These are phyloP conservation scores for Xylaria sp. DNA, from an alignment of 2,329 filamentous ascomycete species.

Conservation along the genomic window DNA sequence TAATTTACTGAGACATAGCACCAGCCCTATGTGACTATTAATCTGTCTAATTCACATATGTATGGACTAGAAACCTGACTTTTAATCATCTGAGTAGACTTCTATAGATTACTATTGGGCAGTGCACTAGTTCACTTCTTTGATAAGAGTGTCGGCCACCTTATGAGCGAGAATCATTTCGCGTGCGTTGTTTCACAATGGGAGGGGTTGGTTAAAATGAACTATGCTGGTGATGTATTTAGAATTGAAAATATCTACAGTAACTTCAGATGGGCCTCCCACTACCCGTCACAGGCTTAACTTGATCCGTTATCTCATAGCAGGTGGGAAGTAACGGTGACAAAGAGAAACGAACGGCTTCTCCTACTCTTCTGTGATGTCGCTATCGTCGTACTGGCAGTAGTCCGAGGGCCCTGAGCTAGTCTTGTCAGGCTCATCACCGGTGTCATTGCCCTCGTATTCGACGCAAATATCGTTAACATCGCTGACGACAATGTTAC, in stretches of 20 bases:
- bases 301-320: not conserved
- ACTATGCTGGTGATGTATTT: not conserved
- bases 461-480: conserved; percentile 43
- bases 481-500: conserved; percentile 43
- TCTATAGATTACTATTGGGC: no score
- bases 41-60: no score
- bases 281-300: not conserved
- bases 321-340: not conserved
- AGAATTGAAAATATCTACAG: not conserved
- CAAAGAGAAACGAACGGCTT: not conserved
- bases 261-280: not conserved
- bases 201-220: not conserved
- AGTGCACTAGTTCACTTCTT: no score
- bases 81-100: no score
- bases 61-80: no score
- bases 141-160: no score
- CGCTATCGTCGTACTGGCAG: conserved; percentile 3
- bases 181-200: no score
- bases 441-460: conserved; percentile 53
- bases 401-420: conserved; percentile 48
- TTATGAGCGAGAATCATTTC: no score
- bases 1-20: no score
- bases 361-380: not conserved
- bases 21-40: no score
- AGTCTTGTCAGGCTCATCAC: conserved; percentile 54